phyloP scores from a whole-genome alignment of 169 alveolate genomes.

The Perkinsus olseni region DNA sequence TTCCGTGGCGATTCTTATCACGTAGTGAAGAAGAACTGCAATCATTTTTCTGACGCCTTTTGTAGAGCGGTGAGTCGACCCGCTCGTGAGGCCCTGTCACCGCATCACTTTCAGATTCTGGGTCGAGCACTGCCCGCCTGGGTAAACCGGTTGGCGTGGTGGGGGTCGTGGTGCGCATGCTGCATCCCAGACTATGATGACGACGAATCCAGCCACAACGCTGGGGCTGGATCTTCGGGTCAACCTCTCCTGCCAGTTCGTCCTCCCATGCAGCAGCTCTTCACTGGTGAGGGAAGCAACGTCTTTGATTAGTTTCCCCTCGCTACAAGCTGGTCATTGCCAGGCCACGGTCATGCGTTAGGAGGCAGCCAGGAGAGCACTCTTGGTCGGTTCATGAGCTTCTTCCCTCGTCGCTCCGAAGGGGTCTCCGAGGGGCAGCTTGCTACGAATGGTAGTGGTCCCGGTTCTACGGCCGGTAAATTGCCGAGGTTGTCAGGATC shows the following conservation, averaged over 20 bases:
- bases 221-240: not conserved
- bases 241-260: not conserved
- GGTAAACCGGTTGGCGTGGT: not conserved
- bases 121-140: not conserved
- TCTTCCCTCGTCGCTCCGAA: not conserved
- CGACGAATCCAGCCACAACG: not conserved
- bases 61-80: constrained; percentile 8
- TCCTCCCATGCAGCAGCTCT: not conserved
- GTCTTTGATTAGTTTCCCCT: not conserved
- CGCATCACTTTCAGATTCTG: not conserved
- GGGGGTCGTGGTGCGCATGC: not conserved
- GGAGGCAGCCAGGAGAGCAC: not conserved
- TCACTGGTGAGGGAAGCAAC: not conserved
- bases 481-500: not conserved
- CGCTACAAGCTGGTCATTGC: not conserved
- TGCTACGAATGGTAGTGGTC: not conserved
- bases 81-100: too few species aligned
- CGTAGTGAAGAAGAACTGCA: constrained; percentile 20
- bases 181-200: not conserved
- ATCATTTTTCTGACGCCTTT: constrained; percentile 27
- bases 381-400: not conserved
- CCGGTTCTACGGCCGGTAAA: not conserved
- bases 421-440: not conserved
- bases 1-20: constrained; percentile 12
- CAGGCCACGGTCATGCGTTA: not conserved